Conservation (phyloP, 2,329 filamentous ascomycete species). For the Ophiostoma montium region DNA sequence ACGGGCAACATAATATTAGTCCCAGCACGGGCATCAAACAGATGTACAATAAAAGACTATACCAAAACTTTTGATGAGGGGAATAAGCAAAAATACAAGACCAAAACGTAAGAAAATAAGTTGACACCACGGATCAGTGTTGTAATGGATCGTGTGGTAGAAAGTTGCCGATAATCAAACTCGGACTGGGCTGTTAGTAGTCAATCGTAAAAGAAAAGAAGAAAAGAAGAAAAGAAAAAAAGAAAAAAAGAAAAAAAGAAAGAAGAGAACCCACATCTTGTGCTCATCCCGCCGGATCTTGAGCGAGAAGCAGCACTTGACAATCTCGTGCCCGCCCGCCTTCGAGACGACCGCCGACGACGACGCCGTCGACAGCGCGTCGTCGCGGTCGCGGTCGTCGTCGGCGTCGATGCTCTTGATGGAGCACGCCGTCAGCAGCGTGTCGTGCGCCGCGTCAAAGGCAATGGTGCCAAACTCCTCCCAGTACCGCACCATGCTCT, state of each 20-base stretch:
- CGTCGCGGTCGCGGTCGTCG: constrained; percentile 37
- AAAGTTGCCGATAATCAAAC: constrained; percentile 93
- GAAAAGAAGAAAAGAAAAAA: neutral
- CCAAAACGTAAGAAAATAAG: no score
- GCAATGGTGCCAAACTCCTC: constrained; percentile 98
- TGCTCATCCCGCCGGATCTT: constrained; percentile 89
- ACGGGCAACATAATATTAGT: no score
- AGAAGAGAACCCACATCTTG: constrained; percentile 67
- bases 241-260: neutral
- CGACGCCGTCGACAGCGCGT: constrained; percentile 27
- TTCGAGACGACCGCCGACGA: neutral
- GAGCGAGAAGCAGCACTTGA: constrained; percentile 95
- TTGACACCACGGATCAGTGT: neutral
- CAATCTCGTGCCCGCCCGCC: constrained; percentile 26
- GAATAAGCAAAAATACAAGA: neutral
- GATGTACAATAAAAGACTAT: no score
- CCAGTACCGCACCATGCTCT: constrained; percentile 93
- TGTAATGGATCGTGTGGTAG: constrained; percentile 58
- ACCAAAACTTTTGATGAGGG: neutral
- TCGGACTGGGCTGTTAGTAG: constrained; percentile 50
- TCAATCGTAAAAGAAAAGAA: neutral
- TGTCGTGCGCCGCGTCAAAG: constrained; percentile 87
- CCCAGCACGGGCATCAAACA: no score
- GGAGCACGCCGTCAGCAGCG: constrained; percentile 83
- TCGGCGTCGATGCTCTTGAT: constrained; percentile 67